A percentile compares a stretch with the other conserved stretches of the same genome.
phyloP scores from a whole-genome alignment of 768 basidiomycete species.

The Lentinula edodes region DNA sequence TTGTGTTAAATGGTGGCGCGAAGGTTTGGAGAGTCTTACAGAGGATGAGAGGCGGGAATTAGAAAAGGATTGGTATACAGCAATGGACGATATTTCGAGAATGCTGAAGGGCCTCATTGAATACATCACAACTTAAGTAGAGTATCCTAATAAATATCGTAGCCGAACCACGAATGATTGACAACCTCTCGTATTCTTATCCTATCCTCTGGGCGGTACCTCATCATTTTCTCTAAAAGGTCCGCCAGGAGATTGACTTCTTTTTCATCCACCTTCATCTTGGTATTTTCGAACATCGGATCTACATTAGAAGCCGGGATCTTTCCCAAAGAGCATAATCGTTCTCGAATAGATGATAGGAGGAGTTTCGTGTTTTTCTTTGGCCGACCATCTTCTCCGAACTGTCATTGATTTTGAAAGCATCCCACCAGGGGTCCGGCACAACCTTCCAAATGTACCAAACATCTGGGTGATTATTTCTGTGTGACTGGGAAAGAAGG shows the following conservation, averaged over 20 bases:
- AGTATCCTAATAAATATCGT: no score
- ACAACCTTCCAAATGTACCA: conserved; percentile 30
- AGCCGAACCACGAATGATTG: conserved; percentile 23
- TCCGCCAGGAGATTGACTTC: conserved; percentile 23
- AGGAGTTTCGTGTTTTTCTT: conserved; percentile 6
- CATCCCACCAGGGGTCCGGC: conserved; percentile 36
- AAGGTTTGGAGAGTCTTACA: no score
- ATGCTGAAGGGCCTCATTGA: no score
- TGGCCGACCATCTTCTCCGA: conserved; percentile 29
- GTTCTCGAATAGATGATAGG: conserved; percentile 21
- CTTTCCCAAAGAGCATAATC: no score
- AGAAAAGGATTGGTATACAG: no score
- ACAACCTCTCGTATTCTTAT: conserved; percentile 29
- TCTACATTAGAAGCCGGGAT: conserved; percentile 14
- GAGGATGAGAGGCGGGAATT: no score
- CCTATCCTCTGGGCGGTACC: conserved; percentile 35
- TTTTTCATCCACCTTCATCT: conserved; percentile 23
- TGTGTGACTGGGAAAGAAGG: conserved; percentile 24
- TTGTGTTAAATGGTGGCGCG: no score
- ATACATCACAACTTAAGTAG: no score
- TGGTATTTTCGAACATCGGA: conserved; percentile 24
- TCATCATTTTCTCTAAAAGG: conserved; percentile 31
- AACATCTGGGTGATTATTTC: conserved; percentile 29
- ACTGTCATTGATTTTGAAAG: conserved; percentile 15
- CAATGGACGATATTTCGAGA: no score